Conservation (phyloP, 306 rosid species). For the Neltuma alba region DNA sequence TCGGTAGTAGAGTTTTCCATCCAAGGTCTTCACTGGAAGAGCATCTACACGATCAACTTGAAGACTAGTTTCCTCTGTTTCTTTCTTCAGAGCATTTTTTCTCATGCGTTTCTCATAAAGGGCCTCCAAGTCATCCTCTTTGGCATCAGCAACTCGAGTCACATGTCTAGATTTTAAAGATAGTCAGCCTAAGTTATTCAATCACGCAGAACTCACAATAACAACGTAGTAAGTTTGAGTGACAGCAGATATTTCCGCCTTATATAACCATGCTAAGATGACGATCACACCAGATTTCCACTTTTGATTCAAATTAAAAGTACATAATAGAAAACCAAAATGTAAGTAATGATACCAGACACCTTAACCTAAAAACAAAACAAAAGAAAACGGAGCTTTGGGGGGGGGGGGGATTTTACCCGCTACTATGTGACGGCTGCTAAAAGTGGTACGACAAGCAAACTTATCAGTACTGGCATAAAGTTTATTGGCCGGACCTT, state of each 20-base stretch:
- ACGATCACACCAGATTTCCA: not conserved
- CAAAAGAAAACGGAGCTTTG: slow-evolving; percentile 24
- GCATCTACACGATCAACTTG: slow-evolving; percentile 88
- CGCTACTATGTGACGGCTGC: not conserved
- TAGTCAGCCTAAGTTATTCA: slow-evolving; percentile 9
- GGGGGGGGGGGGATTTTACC: no score
- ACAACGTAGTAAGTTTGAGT: not conserved
- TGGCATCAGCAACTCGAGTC: slow-evolving; percentile 86
- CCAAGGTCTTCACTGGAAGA: slow-evolving; percentile 85
- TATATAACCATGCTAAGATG: not conserved
- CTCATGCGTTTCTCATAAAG: slow-evolving; percentile 73
- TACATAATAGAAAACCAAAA: slow-evolving; percentile 1
- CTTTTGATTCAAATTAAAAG: not conserved
- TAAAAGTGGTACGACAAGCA: not conserved
- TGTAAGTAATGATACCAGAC: not conserved
- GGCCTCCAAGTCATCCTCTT: slow-evolving; percentile 88
- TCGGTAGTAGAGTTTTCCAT: slow-evolving; percentile 72
- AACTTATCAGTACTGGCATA: not conserved
- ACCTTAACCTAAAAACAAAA: not conserved
- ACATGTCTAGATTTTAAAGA: slow-evolving; percentile 69
- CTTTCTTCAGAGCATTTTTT: slow-evolving; percentile 63
- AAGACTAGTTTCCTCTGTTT: slow-evolving; percentile 54
- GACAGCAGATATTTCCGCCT: not conserved
- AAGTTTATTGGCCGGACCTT: not conserved
- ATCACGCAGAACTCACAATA: slow-evolving; percentile 25